Base-by-base conservation (phyloP, 495 filamentous ascomycete species). In the Penicillium macrosclerotiorum region DNA sequence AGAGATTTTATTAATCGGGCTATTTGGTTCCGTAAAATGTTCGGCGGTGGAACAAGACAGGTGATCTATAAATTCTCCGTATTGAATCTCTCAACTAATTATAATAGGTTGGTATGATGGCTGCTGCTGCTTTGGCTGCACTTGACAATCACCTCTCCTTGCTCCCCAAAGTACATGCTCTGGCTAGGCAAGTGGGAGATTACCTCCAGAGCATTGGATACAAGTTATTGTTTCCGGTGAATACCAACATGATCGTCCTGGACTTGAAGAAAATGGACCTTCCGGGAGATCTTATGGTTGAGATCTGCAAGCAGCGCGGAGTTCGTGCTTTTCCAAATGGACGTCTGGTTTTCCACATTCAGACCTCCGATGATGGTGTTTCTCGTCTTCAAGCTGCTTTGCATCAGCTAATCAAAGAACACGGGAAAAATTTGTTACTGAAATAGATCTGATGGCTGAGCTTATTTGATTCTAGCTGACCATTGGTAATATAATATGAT, bases 41-140 rank as follows among this genome's bases (percentile, higher is more conserved):
- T 38, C 17, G 36, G 36, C 9, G 36, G 36, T 8, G 36, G 36
- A 1, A 14, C 25, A 27, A 11, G 25, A 27, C 11, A 5, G 25
- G 25, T 5, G 25, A 5, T 27, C 11, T 27, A 20, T 37, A 37
- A 8, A 4, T 7, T 3, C 18, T 22, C 9, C 4, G 6, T 37
- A 4, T 37, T 5, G 16, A 13, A 2, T 3, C 11, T 5, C 5
- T 37, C 2, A 22, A n/a, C 34, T 37, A 20, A 37, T 20, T 6
- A n/a, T 13, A n/a, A 13, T 37, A 37, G 34, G 18, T 20, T 20
- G 34, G 34, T 13, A 37, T 37, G 34, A 37, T 37, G 34, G 34
- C 34, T 20, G 34, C 34, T 5, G 33, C 33, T 19, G 34, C 34
- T 5, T 37, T n/a, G 19, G 34, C 34, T 5, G 34, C 34, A n/a